These are phyloP conservation scores for Asclepias syriaca DNA, from an alignment of 257 asterid species.

Conservation along the genomic window DNA sequence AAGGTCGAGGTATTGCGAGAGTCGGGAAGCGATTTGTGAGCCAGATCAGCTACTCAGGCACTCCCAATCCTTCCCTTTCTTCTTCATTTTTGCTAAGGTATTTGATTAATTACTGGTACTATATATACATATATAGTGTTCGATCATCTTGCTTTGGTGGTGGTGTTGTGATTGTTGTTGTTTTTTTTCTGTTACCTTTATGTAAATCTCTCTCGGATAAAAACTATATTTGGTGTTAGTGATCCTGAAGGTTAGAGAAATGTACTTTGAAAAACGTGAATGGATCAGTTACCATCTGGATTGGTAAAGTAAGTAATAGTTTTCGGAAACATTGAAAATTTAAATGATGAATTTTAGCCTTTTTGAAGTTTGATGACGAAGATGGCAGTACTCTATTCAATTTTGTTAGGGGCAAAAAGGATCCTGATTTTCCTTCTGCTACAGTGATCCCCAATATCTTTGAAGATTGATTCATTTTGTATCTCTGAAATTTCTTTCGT, in stretches of 20 bases:
- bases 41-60: constrained; percentile 7
- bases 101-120: background rate
- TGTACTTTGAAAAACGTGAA: background rate
- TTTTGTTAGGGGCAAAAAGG: background rate
- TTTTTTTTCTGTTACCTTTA: background rate
- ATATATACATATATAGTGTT: background rate
- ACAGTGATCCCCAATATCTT: background rate
- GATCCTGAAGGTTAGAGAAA: background rate
- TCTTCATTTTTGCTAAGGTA: constrained; percentile 10
- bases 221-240: background rate
- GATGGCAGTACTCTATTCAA: background rate
- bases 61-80: constrained; percentile 8
- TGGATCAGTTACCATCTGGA: background rate
- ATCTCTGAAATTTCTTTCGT: background rate
- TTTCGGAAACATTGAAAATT: background rate
- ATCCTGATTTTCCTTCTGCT: background rate
- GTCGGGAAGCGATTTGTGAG: constrained; percentile 15
- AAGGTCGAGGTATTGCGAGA: constrained; percentile 11
- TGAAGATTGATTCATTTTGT: background rate
- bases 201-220: background rate
- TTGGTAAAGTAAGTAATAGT: background rate
- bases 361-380: background rate
- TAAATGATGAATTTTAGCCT: background rate
- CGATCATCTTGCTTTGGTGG: background rate
- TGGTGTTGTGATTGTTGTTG: background rate